Conservation (phyloP, 2,329 filamentous ascomycete species). For the Xylariomycetidae sp. region DNA sequence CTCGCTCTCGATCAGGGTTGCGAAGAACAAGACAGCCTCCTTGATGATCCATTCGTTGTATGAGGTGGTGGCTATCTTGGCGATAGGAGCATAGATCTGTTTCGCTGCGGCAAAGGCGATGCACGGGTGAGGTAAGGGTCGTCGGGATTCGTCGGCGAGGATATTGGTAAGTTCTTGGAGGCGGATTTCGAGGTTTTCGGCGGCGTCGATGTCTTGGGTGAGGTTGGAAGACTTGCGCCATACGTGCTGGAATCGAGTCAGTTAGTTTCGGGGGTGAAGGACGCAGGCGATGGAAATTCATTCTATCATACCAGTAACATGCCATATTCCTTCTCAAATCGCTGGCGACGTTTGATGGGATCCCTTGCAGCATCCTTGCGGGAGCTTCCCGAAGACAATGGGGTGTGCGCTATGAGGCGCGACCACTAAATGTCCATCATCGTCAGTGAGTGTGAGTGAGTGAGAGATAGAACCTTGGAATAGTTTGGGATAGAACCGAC, state of each 20-base stretch:
- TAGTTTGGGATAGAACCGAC: slow-evolving; percentile 8
- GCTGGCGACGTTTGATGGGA: slow-evolving; percentile 58
- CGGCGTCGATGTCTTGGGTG: slow-evolving; percentile 54
- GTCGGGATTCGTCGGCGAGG: slow-evolving; percentile 82
- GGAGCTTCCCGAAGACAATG: slow-evolving; percentile 51
- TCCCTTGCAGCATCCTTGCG: slow-evolving; percentile 58
- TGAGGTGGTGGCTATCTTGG: slow-evolving; percentile 80
- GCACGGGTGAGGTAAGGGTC: slow-evolving; percentile 86
- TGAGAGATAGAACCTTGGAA: no score
- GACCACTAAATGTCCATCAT: no score
- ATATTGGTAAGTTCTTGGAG: slow-evolving; percentile 64
- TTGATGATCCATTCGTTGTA: slow-evolving; percentile 83
- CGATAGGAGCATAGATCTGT: slow-evolving; percentile 84
- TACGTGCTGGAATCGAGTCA: slow-evolving; percentile 37
- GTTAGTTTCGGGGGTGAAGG: slow-evolving; percentile 3
- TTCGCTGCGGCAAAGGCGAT: slow-evolving; percentile 80
- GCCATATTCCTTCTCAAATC: slow-evolving; percentile 63
- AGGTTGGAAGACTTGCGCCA: slow-evolving; percentile 61
- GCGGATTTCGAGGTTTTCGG: slow-evolving; percentile 57
- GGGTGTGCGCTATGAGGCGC: slow-evolving; percentile 59
- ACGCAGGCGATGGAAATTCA: background rate
- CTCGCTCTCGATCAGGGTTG: slow-evolving; percentile 89
- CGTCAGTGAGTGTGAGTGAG: no score
- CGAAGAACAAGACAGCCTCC: slow-evolving; percentile 81
- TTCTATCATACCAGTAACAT: slow-evolving; percentile 49